phyloP scores from a whole-genome alignment of 345 rosid genomes.

The Ceriops decandra region DNA sequence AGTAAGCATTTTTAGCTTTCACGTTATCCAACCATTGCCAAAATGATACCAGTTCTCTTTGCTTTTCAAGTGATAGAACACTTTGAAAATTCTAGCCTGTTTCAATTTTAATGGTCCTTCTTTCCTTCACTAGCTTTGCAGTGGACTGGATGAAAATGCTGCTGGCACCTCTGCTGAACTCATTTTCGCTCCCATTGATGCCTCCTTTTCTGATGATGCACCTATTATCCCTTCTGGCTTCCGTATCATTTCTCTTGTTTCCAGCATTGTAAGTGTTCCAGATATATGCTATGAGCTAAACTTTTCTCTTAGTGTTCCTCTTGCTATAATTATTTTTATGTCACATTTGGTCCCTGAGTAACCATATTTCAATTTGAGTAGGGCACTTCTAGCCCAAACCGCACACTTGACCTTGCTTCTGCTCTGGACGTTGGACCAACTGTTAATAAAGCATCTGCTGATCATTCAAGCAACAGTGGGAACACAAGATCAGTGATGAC shows the following conservation, averaged over 20 bases:
- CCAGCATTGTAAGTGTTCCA: conserved; percentile 57
- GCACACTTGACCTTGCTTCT: conserved; percentile 97
- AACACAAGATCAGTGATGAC: conserved; percentile 96
- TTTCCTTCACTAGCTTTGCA: conserved; percentile 23
- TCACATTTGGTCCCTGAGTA: not conserved
- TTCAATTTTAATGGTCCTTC: not conserved
- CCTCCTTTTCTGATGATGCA: conserved; percentile 97
- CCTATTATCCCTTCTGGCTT: conserved; percentile 98
- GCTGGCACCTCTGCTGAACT: conserved; percentile 94
- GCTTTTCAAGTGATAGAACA: not conserved
- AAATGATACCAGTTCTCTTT: not conserved
- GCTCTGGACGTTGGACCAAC: conserved; percentile 89
- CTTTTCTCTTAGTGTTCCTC: not conserved
- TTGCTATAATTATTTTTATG: not conserved
- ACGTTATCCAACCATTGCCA: not conserved
- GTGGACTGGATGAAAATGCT: conserved; percentile 95
- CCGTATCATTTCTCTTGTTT: conserved; percentile 96
- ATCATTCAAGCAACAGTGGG: conserved; percentile 49
- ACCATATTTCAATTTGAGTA: conserved; percentile 27
- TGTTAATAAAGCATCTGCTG: conserved; percentile 68
- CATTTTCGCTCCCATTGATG: conserved; percentile 95
- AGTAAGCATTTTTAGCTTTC: conserved; percentile 39
- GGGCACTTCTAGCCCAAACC: conserved; percentile 92
- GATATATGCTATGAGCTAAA: not conserved
- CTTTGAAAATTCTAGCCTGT: not conserved